A percentile compares a stretch with the other conserved stretches of the same genome.
These are phyloP conservation scores for Exophiala lecanii-corni DNA, from an alignment of 2,329 filamentous ascomycete genomes.

Conservation along the genomic window DNA sequence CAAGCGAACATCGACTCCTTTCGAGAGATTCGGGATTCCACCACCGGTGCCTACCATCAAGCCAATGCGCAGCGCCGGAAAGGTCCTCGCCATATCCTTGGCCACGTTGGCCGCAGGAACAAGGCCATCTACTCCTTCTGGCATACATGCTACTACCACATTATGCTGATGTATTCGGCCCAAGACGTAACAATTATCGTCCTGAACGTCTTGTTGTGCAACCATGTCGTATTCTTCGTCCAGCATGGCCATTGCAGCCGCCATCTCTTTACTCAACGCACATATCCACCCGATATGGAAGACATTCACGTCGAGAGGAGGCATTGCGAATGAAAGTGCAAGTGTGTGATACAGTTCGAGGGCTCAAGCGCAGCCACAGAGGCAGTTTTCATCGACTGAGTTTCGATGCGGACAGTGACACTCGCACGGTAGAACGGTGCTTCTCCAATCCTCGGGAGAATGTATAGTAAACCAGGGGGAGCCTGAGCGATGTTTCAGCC, in stretches of 20 bases:
- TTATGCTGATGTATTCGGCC: constrained; percentile 27
- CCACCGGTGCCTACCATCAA: constrained; percentile 33
- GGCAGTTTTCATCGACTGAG: no score
- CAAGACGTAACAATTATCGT: constrained; percentile 27
- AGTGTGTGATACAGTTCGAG: no score
- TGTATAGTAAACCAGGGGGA: no score
- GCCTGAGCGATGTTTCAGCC: no score
- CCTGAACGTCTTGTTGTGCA: constrained; percentile 6
- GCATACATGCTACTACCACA: constrained; percentile 28
- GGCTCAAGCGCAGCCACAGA: no score
- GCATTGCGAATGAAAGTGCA: no score
- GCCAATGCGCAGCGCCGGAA: constrained; percentile 24
- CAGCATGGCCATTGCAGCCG: constrained; percentile 25
- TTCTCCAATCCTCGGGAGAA: no score
- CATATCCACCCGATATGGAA: constrained; percentile 1
- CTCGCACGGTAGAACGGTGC: no score
- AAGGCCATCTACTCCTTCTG: constrained; percentile 22
- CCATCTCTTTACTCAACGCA: constrained; percentile 24
- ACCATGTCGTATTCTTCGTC: constrained; percentile 12
- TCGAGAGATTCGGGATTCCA: constrained; percentile 25
- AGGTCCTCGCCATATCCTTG: constrained; percentile 27
- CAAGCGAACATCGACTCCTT: constrained; percentile 24
- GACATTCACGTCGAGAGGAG: no score
- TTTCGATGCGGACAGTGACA: no score
- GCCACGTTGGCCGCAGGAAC: constrained; percentile 25